phyloP scores from a whole-genome alignment of 2,329 filamentous ascomycete species.

The Neocucurbitaria cava region DNA sequence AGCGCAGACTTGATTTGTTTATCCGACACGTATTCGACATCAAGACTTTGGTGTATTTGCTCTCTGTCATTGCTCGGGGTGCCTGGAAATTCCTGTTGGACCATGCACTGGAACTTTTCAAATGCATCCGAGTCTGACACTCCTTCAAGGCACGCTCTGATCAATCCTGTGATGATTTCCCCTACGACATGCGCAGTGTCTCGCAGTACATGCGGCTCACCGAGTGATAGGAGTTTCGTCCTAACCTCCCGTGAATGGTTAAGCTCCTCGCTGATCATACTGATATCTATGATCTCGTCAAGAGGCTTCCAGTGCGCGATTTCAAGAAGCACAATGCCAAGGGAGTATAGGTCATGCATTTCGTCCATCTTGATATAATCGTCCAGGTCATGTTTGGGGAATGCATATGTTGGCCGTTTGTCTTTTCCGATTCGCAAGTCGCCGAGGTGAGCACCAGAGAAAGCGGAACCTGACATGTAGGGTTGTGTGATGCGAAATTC shows the following conservation, averaged over 20 bases:
- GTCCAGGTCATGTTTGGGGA: too few species aligned
- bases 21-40: too few species aligned
- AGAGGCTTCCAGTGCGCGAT: conserved; percentile 1
- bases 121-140: too few species aligned
- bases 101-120: too few species aligned
- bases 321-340: conserved; percentile 1
- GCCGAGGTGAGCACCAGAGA: too few species aligned
- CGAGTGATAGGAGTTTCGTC: background rate
- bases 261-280: background rate
- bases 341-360: background rate
- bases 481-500: background rate
- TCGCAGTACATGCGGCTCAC: background rate
- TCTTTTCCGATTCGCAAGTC: too few species aligned
- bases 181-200: background rate
- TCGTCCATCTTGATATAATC: too few species aligned
- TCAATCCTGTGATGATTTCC: background rate
- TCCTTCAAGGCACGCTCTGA: background rate
- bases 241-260: background rate
- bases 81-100: too few species aligned
- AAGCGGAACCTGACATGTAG: background rate
- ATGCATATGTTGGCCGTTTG: too few species aligned
- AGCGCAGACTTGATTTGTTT: too few species aligned
- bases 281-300: background rate
- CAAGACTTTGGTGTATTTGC: too few species aligned
- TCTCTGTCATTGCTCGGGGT: too few species aligned